Conservation (phyloP, 179 eudicot genomes). For the Actinidia polygama region DNA sequence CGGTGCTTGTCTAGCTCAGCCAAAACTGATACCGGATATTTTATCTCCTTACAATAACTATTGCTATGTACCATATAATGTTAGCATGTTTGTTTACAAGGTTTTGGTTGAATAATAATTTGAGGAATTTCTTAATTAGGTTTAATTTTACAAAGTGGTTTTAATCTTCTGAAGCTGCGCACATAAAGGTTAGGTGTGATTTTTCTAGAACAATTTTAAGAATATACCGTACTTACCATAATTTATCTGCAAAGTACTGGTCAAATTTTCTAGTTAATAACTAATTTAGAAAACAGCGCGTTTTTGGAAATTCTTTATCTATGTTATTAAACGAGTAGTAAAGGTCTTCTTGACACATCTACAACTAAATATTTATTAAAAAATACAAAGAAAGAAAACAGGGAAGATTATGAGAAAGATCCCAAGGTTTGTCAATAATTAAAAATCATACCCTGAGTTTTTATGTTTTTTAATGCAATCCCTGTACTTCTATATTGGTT, state of each 20-base stretch:
- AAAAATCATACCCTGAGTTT: too few relatives aligned
- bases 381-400: background rate
- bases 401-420: too few relatives aligned
- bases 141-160: background rate
- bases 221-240: background rate
- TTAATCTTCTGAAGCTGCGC: background rate
- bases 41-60: too few relatives aligned
- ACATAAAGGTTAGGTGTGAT: background rate
- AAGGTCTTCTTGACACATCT: constrained; percentile 8
- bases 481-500: too few relatives aligned
- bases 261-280: constrained; percentile 13
- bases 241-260: background rate
- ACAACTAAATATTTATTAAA: background rate
- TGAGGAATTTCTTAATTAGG: background rate
- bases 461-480: too few relatives aligned
- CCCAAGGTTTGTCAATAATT: too few relatives aligned
- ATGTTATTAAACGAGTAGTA: background rate
- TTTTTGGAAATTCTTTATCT: background rate
- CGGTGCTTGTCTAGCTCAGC: too few relatives aligned
- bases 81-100: background rate
- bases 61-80: too few relatives aligned
- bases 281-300: background rate
- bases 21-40: too few relatives aligned
- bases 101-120: background rate
- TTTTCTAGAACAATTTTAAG: background rate